Evolutionary conservation across 768 basidiomycete genomes (phyloP).

Genomic region (Auricularia heimuer): DNA sequence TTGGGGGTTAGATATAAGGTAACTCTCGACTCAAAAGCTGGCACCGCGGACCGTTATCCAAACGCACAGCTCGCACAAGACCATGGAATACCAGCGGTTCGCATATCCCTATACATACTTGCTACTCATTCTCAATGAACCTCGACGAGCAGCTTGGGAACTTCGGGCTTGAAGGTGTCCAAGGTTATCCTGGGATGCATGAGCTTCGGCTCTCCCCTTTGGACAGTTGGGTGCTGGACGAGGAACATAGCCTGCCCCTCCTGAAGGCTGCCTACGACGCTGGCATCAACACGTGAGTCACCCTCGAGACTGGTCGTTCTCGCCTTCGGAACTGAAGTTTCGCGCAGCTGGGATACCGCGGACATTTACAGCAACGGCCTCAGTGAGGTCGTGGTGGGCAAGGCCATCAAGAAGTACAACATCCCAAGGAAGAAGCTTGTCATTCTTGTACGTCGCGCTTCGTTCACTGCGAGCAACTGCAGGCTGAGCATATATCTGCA

Average conservation of each 20-base stretch:
- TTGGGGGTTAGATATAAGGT: no score
- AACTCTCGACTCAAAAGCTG: no score
- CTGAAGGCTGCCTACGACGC: constrained; percentile 22
- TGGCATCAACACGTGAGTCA: constrained; percentile 17
- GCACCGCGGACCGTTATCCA: no score
- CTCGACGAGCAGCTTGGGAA: constrained; percentile 29
- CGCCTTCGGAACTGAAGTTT: constrained; percentile 2
- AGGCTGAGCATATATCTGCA: background rate
- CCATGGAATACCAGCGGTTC: constrained; percentile 2
- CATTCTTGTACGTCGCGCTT: constrained; percentile 19
- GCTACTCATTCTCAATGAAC: background rate
- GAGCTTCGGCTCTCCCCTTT: constrained; percentile 43
- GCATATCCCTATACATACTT: background rate
- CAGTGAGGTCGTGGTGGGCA: constrained; percentile 34
- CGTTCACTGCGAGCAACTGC: constrained; percentile 5
- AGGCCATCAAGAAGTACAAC: constrained; percentile 27
- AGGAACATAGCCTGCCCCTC: constrained; percentile 10
- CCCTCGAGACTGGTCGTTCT: background rate
- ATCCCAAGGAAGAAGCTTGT: constrained; percentile 25
- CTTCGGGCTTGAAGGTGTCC: constrained; percentile 53
- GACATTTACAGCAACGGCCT: constrained; percentile 25
- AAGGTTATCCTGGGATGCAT: constrained; percentile 56
- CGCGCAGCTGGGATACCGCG: constrained; percentile 20
- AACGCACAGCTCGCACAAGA: no score
- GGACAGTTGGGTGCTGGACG: constrained; percentile 16